Evolutionary conservation across 306 rosid species (phyloP).

Genomic region (Vigna reflexopilosa): DNA sequence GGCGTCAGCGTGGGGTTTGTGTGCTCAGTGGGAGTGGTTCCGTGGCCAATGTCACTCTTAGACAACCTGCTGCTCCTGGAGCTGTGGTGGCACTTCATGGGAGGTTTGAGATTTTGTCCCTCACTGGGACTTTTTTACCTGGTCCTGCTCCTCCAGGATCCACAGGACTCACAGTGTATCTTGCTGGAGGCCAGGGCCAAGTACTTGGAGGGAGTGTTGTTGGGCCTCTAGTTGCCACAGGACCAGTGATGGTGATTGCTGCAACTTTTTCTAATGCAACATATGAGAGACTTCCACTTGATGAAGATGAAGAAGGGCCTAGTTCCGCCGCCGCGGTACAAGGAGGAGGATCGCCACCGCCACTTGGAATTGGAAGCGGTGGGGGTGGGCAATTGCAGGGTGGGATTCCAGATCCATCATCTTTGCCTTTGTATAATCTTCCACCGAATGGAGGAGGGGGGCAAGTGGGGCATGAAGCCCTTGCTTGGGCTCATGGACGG

Average conservation of each 20-base stretch:
- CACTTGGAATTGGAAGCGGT: conserved; percentile 53
- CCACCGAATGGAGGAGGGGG: conserved; percentile 69
- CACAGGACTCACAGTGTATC: conserved; percentile 83
- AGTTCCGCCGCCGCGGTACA: conserved; percentile 45
- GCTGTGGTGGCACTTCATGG: conserved; percentile 90
- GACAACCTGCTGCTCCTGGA: conserved; percentile 86
- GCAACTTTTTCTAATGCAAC: conserved; percentile 97
- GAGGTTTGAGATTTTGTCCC: conserved; percentile 85
- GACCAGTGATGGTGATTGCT: conserved; percentile 91
- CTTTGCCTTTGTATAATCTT: conserved; percentile 67
- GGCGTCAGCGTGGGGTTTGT: conserved; percentile 95
- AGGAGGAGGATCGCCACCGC: conserved; percentile 57
- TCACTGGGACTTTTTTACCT: conserved; percentile 85
- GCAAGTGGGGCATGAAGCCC: conserved; percentile 73
- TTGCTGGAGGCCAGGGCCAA: conserved; percentile 90
- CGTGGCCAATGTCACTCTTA: conserved; percentile 83
- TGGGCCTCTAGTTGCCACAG: conserved; percentile 86
- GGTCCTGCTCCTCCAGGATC: conserved; percentile 94
- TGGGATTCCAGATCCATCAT: conserved; percentile 69
- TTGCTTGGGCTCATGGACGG: conserved; percentile 79
- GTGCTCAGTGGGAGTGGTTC: conserved; percentile 93
- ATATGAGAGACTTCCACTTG: conserved; percentile 89
- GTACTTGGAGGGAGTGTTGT: conserved; percentile 93
- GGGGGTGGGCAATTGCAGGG: conserved; percentile 57
- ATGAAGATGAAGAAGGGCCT: conserved; percentile 76